Percentiles rank a stretch among this genome's conserved stretches.
These are phyloP conservation scores for Westerdykella aurantiaca DNA, from an alignment of 2,329 filamentous ascomycete genomes.

Conservation along the genomic window DNA sequence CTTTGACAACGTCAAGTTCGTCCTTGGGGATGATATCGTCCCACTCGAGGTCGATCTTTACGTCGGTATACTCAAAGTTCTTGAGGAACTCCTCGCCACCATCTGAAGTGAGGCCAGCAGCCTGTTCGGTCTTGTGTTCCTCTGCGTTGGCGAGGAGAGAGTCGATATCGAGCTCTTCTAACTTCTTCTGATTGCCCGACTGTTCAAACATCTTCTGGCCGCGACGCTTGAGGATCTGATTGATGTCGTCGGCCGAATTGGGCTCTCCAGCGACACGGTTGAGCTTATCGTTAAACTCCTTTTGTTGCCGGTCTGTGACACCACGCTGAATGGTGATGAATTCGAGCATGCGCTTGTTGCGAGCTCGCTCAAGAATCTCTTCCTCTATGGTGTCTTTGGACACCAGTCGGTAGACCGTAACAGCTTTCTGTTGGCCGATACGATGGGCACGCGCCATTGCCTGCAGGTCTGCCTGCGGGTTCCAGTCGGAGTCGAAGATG, in stretches of 20 bases:
- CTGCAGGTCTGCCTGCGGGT: conserved; percentile 94
- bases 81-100: conserved; percentile 94
- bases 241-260: conserved; percentile 89
- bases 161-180: conserved; percentile 96
- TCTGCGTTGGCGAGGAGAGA: conserved; percentile 95
- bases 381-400: conserved; percentile 98
- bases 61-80: conserved; percentile 88
- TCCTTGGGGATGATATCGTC: conserved; percentile 97
- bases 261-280: conserved; percentile 66
- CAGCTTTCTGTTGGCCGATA: conserved; percentile 92
- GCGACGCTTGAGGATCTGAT: conserved; percentile 90
- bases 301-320: conserved; percentile 87
- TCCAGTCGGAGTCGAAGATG: conserved; percentile 98
- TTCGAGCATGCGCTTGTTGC: conserved; percentile 95
- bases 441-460: conserved; percentile 98
- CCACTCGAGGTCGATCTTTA: conserved; percentile 95
- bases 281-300: conserved; percentile 67
- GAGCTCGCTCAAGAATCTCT: conserved; percentile 89
- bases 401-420: conserved; percentile 92
- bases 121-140: conserved; percentile 91
- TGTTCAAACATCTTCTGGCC: conserved; percentile 99
- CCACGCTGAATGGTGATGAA: conserved; percentile 96
- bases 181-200: conserved; percentile 89
- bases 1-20: conserved; percentile 81
- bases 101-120: conserved; percentile 88